A percentile compares a stretch with the other conserved stretches of the same genome.
phyloP scores from a whole-genome alignment of 2,329 filamentous ascomycete species.

The Beauveria sp. region DNA sequence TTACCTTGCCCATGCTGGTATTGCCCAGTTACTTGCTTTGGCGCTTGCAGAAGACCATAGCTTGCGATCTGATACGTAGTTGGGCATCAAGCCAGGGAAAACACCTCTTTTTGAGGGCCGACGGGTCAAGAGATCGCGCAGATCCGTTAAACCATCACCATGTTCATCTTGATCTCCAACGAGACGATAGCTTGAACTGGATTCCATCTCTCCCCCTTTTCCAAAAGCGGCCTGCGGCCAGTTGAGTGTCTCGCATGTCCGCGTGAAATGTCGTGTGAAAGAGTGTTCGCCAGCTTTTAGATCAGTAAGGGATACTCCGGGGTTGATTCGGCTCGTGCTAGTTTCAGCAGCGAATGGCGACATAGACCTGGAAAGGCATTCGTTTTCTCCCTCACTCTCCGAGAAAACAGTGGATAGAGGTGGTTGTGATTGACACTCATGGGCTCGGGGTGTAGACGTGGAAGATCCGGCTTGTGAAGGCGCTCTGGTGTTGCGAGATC shows the following conservation, averaged over 20 bases:
- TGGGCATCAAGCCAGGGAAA: slow-evolving; percentile 44
- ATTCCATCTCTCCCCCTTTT: slow-evolving; percentile 29
- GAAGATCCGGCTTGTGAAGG: background rate
- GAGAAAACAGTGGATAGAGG: slow-evolving; percentile 58
- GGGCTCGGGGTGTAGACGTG: slow-evolving; percentile 17
- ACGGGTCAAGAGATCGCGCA: slow-evolving; percentile 41
- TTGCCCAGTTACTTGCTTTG: slow-evolving; percentile 35
- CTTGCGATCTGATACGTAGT: slow-evolving; percentile 42
- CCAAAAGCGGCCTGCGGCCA: slow-evolving; percentile 38
- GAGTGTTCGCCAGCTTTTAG: background rate
- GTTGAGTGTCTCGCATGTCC: slow-evolving; percentile 41
- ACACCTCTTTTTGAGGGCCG: slow-evolving; percentile 44
- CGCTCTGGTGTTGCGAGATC: background rate
- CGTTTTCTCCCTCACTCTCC: slow-evolving; percentile 49
- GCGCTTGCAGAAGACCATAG: slow-evolving; percentile 46
- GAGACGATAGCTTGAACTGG: slow-evolving; percentile 31
- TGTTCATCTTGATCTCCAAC: slow-evolving; percentile 55
- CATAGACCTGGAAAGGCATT: slow-evolving; percentile 40
- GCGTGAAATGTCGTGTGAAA: background rate
- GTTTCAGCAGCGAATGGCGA: slow-evolving; percentile 25
- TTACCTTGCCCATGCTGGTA: slow-evolving; percentile 50
- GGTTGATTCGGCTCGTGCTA: background rate
- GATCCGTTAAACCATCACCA: slow-evolving; percentile 55
- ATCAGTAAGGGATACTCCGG: background rate
- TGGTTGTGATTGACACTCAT: slow-evolving; percentile 54